Evolutionary conservation across 2,329 filamentous ascomycete species (phyloP).

Genomic region (Amylocarpus encephaloides): DNA sequence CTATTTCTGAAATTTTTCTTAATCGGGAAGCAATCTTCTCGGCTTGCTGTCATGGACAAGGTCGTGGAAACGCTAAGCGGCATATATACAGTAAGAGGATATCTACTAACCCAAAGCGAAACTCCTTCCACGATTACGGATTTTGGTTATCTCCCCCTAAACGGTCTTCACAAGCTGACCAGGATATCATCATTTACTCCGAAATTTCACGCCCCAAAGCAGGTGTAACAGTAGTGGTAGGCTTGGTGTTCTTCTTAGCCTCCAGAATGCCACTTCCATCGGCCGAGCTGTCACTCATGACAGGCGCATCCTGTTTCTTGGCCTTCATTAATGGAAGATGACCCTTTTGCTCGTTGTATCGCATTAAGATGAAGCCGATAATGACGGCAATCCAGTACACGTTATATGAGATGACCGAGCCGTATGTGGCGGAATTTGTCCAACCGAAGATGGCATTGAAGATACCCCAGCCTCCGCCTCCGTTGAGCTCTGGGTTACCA

Average conservation of each 20-base stretch:
- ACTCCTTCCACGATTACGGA: too few relatives aligned
- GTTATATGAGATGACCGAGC: constrained; percentile 82
- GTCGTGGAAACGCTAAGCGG: too few relatives aligned
- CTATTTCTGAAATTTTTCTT: too few relatives aligned
- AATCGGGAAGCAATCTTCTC: too few relatives aligned
- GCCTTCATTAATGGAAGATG: constrained; percentile 35
- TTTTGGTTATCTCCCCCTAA: background rate
- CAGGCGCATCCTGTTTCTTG: constrained; percentile 1
- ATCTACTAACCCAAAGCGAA: too few relatives aligned
- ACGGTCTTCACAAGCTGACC: background rate
- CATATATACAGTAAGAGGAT: too few relatives aligned
- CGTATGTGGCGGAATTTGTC: constrained; percentile 83
- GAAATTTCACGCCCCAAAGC: constrained; percentile 10
- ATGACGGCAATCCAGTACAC: constrained; percentile 77
- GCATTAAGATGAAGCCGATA: constrained; percentile 54
- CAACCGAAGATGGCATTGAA: constrained; percentile 84
- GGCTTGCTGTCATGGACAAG: too few relatives aligned
- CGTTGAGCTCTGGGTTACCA: constrained; percentile 67
- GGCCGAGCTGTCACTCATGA: background rate
- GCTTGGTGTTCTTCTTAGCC: background rate
- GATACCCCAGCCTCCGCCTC: constrained; percentile 76
- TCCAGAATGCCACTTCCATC: constrained; percentile 1
- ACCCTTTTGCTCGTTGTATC: constrained; percentile 57
- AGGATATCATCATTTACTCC: background rate
- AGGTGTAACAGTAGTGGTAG: constrained; percentile 3